Evolutionary conservation across 106 monocot species (phyloP), one percentile per base, ranked within the genome.

Genomic region (Dendrobium huoshanense): DNA sequence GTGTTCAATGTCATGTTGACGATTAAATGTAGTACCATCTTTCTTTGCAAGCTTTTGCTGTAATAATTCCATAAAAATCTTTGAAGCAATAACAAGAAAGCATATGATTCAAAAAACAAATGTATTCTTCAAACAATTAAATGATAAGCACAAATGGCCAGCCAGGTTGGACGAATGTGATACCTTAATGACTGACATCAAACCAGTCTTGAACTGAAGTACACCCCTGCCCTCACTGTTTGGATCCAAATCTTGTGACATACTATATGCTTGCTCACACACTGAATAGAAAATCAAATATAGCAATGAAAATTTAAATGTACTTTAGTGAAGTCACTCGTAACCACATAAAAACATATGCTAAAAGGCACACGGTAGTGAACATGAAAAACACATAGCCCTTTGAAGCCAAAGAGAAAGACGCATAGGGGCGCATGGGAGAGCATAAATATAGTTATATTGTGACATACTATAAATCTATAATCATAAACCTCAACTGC

Each of bases 151-250:
- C 1, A 49, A 54, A 49, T 7, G 49, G 25, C 22, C 16, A 77
- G 41, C 43, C 48, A 65, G 20, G 41, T 7, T 41, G 78, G 70
- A 75, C 44, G 11, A 9, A 41, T 33, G 29, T 37, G 2, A 77
- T 87, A 99, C 99, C 99, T 99, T 95, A 76, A 99, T 99, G 7
- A 99, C 89, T 84, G 99, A 99, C 87, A 91, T 88, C 58, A 99
- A 87, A 54, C 95, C 99, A 55, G 95, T 99, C 86, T 99, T 99
- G 88, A 99, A 99, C 85, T 95, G 99, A 33, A 95, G 77, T 4
- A 99, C 91, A 42, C 99, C 99, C 82, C 99, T 90, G 18, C 99
- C 93, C 58, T 95, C 95, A 82, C 99, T 99, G 85, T 82, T 87
- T 13, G 95, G 99, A 73, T 99, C 99, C 88, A 99, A 73, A 75